Conservation (phyloP, 2,329 filamentous ascomycete genomes). For the Xylariomycetidae sp. region DNA sequence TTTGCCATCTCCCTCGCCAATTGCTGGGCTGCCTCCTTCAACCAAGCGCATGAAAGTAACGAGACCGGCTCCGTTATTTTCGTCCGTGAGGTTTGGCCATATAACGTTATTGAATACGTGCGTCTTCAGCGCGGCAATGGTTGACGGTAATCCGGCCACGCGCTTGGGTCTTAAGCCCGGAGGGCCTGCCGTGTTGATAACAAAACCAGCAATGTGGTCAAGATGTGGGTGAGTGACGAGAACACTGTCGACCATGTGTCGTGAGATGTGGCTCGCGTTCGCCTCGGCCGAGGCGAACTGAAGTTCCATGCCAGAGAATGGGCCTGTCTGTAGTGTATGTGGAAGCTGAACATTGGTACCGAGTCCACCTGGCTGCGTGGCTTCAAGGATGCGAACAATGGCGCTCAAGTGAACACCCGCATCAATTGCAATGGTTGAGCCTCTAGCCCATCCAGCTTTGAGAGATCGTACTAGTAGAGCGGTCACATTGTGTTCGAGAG, state of each 20-base stretch:
- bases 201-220: constrained; percentile 87
- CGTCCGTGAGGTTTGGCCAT: constrained; percentile 95
- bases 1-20: constrained; percentile 73
- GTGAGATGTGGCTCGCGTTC: constrained; percentile 77
- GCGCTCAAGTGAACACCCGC: constrained; percentile 84
- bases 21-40: constrained; percentile 79
- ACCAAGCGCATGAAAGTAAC: constrained; percentile 85
- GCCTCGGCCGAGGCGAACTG: constrained; percentile 62
- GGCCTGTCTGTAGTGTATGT: constrained; percentile 59
- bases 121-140: constrained; percentile 85
- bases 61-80: constrained; percentile 89
- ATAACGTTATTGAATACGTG: constrained; percentile 98
- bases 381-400: constrained; percentile 73
- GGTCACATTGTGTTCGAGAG: constrained; percentile 83
- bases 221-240: constrained; percentile 97
- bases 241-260: constrained; percentile 77
- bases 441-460: constrained; percentile 71
- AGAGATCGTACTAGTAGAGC: constrained; percentile 83
- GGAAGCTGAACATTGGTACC: constrained; percentile 36
- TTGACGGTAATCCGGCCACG: constrained; percentile 78
- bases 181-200: constrained; percentile 87
- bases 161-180: constrained; percentile 78
- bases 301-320: constrained; percentile 75
- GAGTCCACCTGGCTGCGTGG: constrained; percentile 37
- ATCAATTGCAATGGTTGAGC: constrained; percentile 87